These are phyloP conservation scores for Terana coerulea DNA, from an alignment of 768 basidiomycete species.

Conservation along the genomic window DNA sequence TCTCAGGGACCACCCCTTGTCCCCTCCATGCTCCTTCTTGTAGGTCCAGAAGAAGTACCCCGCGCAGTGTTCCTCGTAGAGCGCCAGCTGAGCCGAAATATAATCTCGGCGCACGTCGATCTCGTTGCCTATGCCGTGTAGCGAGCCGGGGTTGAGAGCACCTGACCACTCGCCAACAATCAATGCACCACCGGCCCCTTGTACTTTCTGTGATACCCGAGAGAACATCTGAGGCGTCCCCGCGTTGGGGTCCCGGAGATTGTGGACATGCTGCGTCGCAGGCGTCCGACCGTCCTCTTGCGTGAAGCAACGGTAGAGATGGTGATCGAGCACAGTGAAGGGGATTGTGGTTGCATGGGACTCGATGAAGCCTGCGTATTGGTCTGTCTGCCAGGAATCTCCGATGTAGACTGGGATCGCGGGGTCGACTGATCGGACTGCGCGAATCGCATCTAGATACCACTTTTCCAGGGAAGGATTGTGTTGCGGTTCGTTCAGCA, in stretches of 20 bases:
- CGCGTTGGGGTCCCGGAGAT: slow-evolving; percentile 40
- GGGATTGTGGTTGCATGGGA: slow-evolving; percentile 19
- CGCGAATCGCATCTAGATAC: slow-evolving; percentile 56
- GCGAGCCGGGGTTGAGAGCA: slow-evolving; percentile 61
- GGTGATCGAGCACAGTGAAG: slow-evolving; percentile 69
- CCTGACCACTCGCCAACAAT: slow-evolving; percentile 81
- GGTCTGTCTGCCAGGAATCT: slow-evolving; percentile 71
- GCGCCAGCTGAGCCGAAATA: slow-evolving; percentile 57
- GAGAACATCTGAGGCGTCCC: slow-evolving; percentile 37
- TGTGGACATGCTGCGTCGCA: slow-evolving; percentile 50
- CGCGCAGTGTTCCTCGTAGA: slow-evolving; percentile 60
- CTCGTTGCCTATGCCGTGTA: slow-evolving; percentile 43
- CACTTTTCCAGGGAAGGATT: slow-evolving; percentile 48
- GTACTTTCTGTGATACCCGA: slow-evolving; percentile 32
- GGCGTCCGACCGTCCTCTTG: slow-evolving; percentile 47
- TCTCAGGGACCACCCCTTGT: slow-evolving; percentile 71
- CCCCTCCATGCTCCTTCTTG: slow-evolving; percentile 62
- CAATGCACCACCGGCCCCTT: slow-evolving; percentile 44
- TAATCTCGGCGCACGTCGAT: slow-evolving; percentile 44
- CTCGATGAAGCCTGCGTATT: slow-evolving; percentile 55
- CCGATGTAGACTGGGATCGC: slow-evolving; percentile 67
- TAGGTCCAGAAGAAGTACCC: slow-evolving; percentile 89
- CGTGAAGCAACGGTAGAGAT: slow-evolving; percentile 82
- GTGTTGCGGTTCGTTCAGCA: slow-evolving; percentile 61
- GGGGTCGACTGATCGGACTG: slow-evolving; percentile 46